Evolutionary conservation across 805 yeast genomes (phyloP).

Genomic region (Saturnispora mendoncae): DNA sequence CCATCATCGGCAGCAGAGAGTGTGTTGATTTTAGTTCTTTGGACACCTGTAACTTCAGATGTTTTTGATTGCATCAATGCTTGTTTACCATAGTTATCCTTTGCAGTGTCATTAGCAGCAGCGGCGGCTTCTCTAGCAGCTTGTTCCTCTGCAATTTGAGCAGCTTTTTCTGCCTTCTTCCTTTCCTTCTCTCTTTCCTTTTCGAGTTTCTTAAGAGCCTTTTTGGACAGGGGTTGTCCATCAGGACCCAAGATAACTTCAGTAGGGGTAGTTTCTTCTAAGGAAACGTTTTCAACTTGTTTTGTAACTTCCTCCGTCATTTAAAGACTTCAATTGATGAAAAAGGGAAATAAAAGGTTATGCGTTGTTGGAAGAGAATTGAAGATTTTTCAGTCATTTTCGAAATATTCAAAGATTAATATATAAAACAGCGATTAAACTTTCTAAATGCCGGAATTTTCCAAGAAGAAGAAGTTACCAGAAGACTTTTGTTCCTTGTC

Average conservation of each 20-base stretch:
- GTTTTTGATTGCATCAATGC: slow-evolving; percentile 70
- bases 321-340: background rate
- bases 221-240: slow-evolving; percentile 85
- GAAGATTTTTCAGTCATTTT: background rate
- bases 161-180: slow-evolving; percentile 90
- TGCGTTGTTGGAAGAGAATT: background rate
- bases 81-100: slow-evolving; percentile 78
- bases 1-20: slow-evolving; percentile 62
- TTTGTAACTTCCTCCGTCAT: slow-evolving; percentile 26
- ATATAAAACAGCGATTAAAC: background rate
- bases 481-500: slow-evolving; percentile 91
- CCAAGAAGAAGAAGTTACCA: slow-evolving; percentile 96
- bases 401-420: background rate
- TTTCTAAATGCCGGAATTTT: slow-evolving; percentile 38
- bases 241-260: slow-evolving; percentile 35
- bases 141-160: slow-evolving; percentile 75
- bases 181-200: slow-evolving; percentile 87
- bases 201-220: slow-evolving; percentile 89
- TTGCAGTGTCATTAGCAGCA: slow-evolving; percentile 78
- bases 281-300: slow-evolving; percentile 22
- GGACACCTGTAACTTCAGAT: slow-evolving; percentile 48
- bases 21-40: slow-evolving; percentile 49
- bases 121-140: slow-evolving; percentile 64
- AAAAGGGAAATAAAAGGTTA: background rate
- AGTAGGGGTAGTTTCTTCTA: slow-evolving; percentile 14